Percentiles rank a stretch among this genome's conserved stretches.
Conservation (phyloP, 169 alveolate genomes). For the Plasmodium sp. region DNA sequence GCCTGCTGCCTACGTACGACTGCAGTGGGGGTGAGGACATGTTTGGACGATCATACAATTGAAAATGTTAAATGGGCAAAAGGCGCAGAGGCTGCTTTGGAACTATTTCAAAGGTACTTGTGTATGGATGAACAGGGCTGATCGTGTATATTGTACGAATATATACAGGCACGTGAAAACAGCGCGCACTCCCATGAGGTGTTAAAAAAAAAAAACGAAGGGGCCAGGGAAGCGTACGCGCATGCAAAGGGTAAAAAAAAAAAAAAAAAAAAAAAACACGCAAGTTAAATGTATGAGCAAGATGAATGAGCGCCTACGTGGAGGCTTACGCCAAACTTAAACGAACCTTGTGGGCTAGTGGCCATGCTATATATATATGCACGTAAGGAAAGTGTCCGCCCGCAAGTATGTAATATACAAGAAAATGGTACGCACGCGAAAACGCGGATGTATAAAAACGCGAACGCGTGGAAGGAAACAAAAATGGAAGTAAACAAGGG, state of each 20-base stretch:
- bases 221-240: not conserved
- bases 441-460: not conserved
- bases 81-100: not conserved
- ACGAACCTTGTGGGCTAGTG: not conserved
- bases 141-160: not conserved
- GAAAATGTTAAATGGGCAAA: not conserved
- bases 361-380: not conserved
- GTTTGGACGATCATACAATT: not conserved
- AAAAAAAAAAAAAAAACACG: not conserved
- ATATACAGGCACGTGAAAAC: not conserved
- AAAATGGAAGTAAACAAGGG: not conserved
- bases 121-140: not conserved
- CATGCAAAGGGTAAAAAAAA: not conserved
- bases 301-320: not conserved
- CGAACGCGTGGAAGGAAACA: not conserved
- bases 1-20: not conserved
- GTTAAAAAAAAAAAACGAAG: not conserved
- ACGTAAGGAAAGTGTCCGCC: not conserved
- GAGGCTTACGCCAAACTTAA: not conserved
- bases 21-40: not conserved
- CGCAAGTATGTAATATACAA: not conserved
- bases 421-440: not conserved
- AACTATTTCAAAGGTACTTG: not conserved
- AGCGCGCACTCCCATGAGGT: not conserved
- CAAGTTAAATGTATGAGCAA: not conserved